phyloP scores from a whole-genome alignment of 2,329 filamentous ascomycete genomes.

The Xylariales sp. region DNA sequence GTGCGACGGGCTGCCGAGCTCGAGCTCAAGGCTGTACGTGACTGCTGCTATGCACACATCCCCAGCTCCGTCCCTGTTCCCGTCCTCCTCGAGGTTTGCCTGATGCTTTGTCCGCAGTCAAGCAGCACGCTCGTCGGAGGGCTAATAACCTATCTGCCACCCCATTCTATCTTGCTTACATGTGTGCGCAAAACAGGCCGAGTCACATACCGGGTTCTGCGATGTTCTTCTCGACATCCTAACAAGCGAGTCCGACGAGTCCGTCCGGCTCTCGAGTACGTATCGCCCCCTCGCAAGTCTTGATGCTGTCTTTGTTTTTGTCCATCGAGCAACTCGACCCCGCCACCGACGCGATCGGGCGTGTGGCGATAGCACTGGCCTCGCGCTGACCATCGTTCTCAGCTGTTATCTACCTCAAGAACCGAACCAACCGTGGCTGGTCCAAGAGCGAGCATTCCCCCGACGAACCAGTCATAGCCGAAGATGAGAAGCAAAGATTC shows the following conservation, averaged over 20 bases:
- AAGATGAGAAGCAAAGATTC: slow-evolving; percentile 84
- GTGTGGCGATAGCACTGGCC: no score
- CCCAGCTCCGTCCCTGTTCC: background rate
- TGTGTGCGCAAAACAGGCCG: slow-evolving; percentile 56
- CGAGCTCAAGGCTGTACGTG: slow-evolving; percentile 73
- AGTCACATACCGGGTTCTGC: slow-evolving; percentile 84
- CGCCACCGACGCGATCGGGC: no score
- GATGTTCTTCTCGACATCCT: slow-evolving; percentile 88
- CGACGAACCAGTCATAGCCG: slow-evolving; percentile 70
- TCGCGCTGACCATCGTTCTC: background rate
- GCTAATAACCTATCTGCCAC: no score
- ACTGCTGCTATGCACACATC: background rate
- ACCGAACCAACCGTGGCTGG: slow-evolving; percentile 93
- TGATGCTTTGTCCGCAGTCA: background rate
- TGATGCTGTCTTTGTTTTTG: no score
- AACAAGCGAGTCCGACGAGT: slow-evolving; percentile 79
- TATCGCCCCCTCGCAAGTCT: no score
- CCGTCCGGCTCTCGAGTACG: slow-evolving; percentile 85
- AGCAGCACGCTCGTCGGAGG: no score
- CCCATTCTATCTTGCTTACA: slow-evolving; percentile 17
- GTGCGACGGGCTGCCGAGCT: slow-evolving; percentile 72
- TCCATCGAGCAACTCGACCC: no score
- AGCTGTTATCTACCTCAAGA: slow-evolving; percentile 98
- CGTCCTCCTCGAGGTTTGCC: background rate
- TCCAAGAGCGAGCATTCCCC: slow-evolving; percentile 70